A percentile compares a stretch with the other conserved stretches of the same genome.
Conservation (phyloP, 306 rosid species). For the Myrica gale region DNA sequence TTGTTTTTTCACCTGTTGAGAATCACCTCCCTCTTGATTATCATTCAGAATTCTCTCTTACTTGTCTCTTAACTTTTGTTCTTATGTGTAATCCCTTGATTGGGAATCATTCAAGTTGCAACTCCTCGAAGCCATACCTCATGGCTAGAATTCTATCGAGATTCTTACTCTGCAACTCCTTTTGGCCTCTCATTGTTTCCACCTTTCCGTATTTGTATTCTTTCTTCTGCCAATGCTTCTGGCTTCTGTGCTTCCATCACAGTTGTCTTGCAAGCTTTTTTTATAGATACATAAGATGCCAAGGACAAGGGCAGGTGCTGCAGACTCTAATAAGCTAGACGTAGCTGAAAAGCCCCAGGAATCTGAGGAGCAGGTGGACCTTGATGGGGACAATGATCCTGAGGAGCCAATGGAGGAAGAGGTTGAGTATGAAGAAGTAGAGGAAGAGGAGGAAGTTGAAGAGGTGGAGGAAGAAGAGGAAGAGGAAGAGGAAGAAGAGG, state of each 20-base stretch:
- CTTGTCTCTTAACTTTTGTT: constrained; percentile 50
- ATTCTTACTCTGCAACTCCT: constrained; percentile 69
- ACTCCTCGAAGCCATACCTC: constrained; percentile 58
- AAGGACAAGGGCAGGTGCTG: constrained; percentile 42
- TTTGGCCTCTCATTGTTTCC: constrained; percentile 72
- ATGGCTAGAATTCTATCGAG: constrained; percentile 58
- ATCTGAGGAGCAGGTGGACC: constrained; percentile 66
- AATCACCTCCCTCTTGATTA: constrained; percentile 54
- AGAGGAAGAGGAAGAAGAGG: constrained; percentile 43
- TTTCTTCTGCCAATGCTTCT: constrained; percentile 67
- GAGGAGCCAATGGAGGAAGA: constrained; percentile 64
- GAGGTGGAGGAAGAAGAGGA: constrained; percentile 43
- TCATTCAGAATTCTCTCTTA: constrained; percentile 55
- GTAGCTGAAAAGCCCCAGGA: constrained; percentile 37
- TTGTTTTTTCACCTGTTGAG: constrained; percentile 50
- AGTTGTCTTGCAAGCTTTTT: constrained; percentile 73
- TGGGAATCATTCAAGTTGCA: constrained; percentile 54
- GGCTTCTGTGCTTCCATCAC: constrained; percentile 71
- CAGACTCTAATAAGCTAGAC: constrained; percentile 32
- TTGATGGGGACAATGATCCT: constrained; percentile 63
- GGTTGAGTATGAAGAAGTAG: constrained; percentile 70
- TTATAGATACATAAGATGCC: constrained; percentile 66
- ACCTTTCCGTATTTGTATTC: constrained; percentile 66
- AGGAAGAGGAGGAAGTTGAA: constrained; percentile 62
- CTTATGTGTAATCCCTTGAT: constrained; percentile 44